These are phyloP conservation scores for Ceratobasidium theobromae DNA, from an alignment of 1,284 basidiomycete species.

Conservation along the genomic window DNA sequence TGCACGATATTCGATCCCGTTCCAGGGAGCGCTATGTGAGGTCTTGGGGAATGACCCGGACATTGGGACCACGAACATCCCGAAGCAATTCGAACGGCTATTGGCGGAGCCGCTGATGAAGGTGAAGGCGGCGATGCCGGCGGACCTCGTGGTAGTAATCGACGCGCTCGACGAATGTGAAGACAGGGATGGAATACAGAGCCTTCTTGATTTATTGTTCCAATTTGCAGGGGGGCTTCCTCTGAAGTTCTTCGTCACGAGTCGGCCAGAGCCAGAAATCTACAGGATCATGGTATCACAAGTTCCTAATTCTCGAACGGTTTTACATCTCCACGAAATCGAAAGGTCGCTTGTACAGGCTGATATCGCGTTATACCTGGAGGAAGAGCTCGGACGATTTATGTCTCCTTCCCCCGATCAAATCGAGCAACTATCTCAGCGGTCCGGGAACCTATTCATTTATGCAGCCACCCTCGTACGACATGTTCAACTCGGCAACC, in stretches of 20 bases:
- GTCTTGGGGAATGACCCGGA: too few relatives aligned
- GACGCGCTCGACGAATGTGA: constrained; percentile 25
- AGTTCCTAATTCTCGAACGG: not conserved
- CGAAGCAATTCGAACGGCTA: too few relatives aligned
- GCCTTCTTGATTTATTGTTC: not conserved
- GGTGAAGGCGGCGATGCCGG: too few relatives aligned
- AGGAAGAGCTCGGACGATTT: not conserved
- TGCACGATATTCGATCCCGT: too few relatives aligned
- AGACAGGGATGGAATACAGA: not conserved
- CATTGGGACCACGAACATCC: too few relatives aligned
- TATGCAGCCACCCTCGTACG: constrained; percentile 8
- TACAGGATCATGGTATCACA: not conserved
- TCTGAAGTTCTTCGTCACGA: too few relatives aligned
- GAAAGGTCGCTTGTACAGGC: too few relatives aligned
- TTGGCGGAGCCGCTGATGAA: too few relatives aligned
- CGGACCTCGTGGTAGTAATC: not conserved
- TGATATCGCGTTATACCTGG: too few relatives aligned
- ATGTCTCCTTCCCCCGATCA: not conserved
- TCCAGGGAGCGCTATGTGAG: too few relatives aligned
- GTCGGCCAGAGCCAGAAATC: constrained; percentile 3
- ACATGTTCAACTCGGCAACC: too few relatives aligned
- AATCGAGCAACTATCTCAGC: not conserved
- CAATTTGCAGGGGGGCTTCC: not conserved
- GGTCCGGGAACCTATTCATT: constrained; percentile 6
- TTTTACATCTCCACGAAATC: too few relatives aligned